A percentile compares a stretch with the other conserved stretches of the same genome.
phyloP scores from a whole-genome alignment of 1,284 basidiomycete genomes.

The Mycosarcoma maydis region DNA sequence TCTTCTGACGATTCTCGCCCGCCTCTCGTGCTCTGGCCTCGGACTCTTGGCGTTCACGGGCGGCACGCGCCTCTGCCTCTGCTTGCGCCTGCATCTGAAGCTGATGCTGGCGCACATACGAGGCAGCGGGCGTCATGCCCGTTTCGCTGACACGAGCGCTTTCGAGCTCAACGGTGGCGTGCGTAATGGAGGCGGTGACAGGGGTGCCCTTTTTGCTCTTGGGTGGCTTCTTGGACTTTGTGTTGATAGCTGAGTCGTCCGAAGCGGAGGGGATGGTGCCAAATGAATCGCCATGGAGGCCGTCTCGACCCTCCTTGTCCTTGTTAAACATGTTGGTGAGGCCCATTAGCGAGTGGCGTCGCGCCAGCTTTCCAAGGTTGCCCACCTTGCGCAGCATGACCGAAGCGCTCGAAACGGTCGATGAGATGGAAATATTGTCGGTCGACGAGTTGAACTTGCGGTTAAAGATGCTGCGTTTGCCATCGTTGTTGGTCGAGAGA shows the following conservation, averaged over 20 bases:
- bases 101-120: constrained; percentile 84
- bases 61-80: constrained; percentile 66
- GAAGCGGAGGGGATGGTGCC: constrained; percentile 68
- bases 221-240: constrained; percentile 65
- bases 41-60: constrained; percentile 72
- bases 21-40: constrained; percentile 69
- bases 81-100: constrained; percentile 73
- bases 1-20: constrained; percentile 68
- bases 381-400: constrained; percentile 98
- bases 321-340: constrained; percentile 81
- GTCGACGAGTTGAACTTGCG: constrained; percentile 90
- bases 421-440: constrained; percentile 95
- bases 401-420: constrained; percentile 93
- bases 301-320: constrained; percentile 73
- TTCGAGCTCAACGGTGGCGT: constrained; percentile 86
- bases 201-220: constrained; percentile 73
- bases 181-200: constrained; percentile 80
- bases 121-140: constrained; percentile 90
- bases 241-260: constrained; percentile 67
- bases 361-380: constrained; percentile 87
- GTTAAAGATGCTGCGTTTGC: constrained; percentile 78
- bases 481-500: constrained; percentile 44
- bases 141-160: constrained; percentile 73
- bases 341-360: constrained; percentile 86
- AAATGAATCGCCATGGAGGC: constrained; percentile 71